Base-by-base conservation (phyloP, 129 eudicot species). In the Mikania micrantha region DNA sequence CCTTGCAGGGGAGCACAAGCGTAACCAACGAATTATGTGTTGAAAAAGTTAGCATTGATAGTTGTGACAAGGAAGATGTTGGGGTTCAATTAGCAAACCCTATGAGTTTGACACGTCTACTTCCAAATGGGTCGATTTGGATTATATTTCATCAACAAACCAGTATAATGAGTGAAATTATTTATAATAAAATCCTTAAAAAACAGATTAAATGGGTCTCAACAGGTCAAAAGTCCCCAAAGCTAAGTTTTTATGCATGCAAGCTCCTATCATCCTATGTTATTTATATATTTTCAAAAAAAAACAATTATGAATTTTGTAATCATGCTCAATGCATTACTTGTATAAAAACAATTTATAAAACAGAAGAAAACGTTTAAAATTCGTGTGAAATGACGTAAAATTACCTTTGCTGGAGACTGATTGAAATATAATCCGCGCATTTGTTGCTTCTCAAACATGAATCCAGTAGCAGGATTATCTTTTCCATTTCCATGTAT, bases 381-480 rank as follows among this genome's bases (percentile, higher is more conserved):
- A 15, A 11, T 0, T 45, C 27, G 16, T 1, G 53, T 22, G 56
- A 42, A 40, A 16, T 65, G 34, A 40, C 12, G 10, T 32, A 24
- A 22, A 22, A 12, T 68, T 85, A 94, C 98, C 95, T 93, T 93
- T 39, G 95, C 11, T 64, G 95, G 95, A 54, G 95, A 86, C 47
- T 94, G 96, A 70, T 89, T 89, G 67, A 94, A 94, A 73, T 94
- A 89, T 67, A 94, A 69, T 15, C 93, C 99, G 65, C 81, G 91
- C 90, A 89, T 80, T 60, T 78, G 93, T 78, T 94, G 88, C 78
- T 87, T 94, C 75, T 86, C 99, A 29, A 94, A 89, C 97, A 84
- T 89, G 81, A 94, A 86, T 20, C 88, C 95, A 7, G 99, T 94
- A 7, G 99, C 90, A 61, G 99, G 93, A 41, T 94, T 84, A 75